Evolutionary conservation across 495 filamentous ascomycete genomes (phyloP).

Genomic region (Neurospora sp.): DNA sequence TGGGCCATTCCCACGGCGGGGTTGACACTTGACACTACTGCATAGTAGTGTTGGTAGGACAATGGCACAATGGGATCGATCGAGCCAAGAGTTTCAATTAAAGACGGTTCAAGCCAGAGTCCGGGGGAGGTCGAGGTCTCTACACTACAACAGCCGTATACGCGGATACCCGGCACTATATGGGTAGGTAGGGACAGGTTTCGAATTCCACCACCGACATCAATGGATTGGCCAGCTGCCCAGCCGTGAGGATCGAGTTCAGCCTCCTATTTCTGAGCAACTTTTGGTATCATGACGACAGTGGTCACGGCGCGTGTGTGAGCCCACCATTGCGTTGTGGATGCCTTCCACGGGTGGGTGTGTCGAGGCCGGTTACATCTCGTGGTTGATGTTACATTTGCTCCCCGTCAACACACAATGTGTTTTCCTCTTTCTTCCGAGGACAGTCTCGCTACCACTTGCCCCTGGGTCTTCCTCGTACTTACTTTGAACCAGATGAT

Average conservation of each 20-base stretch:
- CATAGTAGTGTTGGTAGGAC: not conserved
- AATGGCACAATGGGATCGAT: not conserved
- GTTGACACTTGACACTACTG: not conserved
- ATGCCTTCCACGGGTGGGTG: not conserved
- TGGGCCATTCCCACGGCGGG: not conserved
- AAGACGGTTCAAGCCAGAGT: not conserved
- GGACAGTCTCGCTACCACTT: not conserved
- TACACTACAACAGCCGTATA: not conserved
- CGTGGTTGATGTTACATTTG: conserved; percentile 1
- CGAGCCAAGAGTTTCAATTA: not conserved
- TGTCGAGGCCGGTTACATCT: conserved; percentile 2
- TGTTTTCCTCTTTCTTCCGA: not conserved
- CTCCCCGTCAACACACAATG: not conserved
- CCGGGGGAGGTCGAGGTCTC: not conserved
- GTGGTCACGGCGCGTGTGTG: not conserved
- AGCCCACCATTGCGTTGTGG: not conserved
- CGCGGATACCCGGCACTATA: not conserved
- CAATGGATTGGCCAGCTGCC: not conserved
- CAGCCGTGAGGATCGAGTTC: conserved; percentile 6
- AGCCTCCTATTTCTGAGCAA: conserved; percentile 5
- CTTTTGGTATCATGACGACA: conserved; percentile 2
- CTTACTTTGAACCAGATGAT: not conserved
- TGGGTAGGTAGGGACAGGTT: not conserved
- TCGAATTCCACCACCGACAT: not conserved
- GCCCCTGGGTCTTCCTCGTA: not conserved